These are phyloP conservation scores for Suillus discolor DNA, from an alignment of 768 basidiomycete genomes.

Conservation along the genomic window DNA sequence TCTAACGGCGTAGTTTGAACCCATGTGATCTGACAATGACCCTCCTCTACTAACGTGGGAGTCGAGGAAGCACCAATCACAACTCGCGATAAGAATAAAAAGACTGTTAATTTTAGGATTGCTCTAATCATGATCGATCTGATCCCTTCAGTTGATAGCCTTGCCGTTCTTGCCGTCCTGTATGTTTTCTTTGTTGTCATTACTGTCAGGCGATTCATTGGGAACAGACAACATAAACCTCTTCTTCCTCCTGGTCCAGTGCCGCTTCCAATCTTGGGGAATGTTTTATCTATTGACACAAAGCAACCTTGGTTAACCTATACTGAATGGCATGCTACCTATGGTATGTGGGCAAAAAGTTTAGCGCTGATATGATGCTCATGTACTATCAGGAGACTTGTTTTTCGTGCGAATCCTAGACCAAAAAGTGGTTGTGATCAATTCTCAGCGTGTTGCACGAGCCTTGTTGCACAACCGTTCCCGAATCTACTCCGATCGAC, in stretches of 20 bases:
- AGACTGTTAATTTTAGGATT: no score
- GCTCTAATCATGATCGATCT: not conserved
- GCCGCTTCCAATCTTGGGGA: constrained; percentile 7
- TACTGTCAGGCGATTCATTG: not conserved
- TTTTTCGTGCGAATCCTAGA: constrained; percentile 2
- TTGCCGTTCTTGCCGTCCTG: not conserved
- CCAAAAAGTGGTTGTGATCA: constrained; percentile 3
- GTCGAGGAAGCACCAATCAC: no score
- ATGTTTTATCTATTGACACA: not conserved
- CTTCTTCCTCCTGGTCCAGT: constrained; percentile 9
- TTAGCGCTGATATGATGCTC: no score
- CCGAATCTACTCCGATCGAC: constrained; percentile 10
- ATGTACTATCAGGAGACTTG: constrained; percentile 2
- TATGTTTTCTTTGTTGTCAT: not conserved
- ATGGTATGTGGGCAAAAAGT: constrained; percentile 15
- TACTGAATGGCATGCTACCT: not conserved
- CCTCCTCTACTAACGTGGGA: no score
- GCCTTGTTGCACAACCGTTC: constrained; percentile 12
- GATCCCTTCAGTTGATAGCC: not conserved
- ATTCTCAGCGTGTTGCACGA: constrained; percentile 3
- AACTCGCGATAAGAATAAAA: no score
- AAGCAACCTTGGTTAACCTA: constrained; percentile 7
- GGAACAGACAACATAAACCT: not conserved
- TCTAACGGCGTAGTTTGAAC: no score
- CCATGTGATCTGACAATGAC: no score